Percentiles rank a stretch among this genome's conserved stretches.
Conservation (phyloP, 176 grass and related monocot genomes). For the Thalia dealbata region DNA sequence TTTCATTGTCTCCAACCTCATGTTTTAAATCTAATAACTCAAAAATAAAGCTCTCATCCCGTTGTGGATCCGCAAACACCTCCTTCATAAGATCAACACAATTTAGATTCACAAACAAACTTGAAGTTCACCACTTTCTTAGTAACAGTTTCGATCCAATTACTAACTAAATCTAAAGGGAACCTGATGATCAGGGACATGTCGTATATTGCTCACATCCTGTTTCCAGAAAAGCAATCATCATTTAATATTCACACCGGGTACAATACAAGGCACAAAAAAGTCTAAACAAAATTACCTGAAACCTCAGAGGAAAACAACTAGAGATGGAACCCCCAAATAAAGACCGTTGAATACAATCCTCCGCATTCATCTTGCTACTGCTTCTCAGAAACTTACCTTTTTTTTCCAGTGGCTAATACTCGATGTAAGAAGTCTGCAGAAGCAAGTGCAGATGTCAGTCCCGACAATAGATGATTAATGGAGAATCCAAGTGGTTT, state of each 20-base stretch:
- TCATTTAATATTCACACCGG: not conserved
- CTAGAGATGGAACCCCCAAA: conserved; percentile 83
- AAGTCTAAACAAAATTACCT: too few relatives aligned
- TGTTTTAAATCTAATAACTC: conserved; percentile 82
- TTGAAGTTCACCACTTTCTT: not conserved
- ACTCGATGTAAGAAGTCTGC: too few relatives aligned
- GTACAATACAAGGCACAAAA: not conserved
- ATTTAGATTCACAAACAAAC: not conserved
- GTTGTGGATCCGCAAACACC: conserved; percentile 52
- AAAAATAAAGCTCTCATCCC: conserved; percentile 89
- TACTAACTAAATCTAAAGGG: not conserved
- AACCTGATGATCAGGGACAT: conserved; percentile 89
- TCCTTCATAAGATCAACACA: conserved; percentile 32
- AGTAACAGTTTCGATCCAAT: not conserved
- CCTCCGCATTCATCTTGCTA: conserved; percentile 47
- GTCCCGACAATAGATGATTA: too few relatives aligned
- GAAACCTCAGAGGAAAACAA: conserved; percentile 56
- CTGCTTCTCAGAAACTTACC: not conserved
- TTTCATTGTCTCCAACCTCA: conserved; percentile 56
- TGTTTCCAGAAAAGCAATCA: conserved; percentile 11
- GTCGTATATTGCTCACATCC: conserved; percentile 74
- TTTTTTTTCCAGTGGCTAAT: not conserved
- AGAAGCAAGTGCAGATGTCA: too few relatives aligned
- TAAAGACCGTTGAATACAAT: conserved; percentile 33
- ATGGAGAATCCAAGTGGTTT: too few relatives aligned